Base-by-base conservation (phyloP, 2,329 filamentous ascomycete genomes). In the Pezicula carpinea region DNA sequence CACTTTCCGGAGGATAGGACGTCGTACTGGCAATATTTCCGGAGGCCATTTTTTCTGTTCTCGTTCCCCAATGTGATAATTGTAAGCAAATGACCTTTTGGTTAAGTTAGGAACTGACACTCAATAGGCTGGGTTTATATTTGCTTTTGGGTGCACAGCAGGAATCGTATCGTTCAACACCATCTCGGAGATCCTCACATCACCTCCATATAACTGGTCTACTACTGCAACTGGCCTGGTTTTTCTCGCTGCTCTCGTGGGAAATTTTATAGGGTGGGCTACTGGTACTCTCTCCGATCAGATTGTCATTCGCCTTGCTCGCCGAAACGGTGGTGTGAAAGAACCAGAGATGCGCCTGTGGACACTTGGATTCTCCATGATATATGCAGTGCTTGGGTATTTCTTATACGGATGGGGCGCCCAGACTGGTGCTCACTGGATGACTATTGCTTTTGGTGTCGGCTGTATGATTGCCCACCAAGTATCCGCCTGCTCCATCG, bases 391-490 rank as follows among this genome's bases (percentile, higher is more conserved):
- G 0, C 43, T 65, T 5, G 66, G 67, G 0, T 69, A 69, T 44
- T 61, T 68, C 40, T 53, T 64, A 26, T 70, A 69, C 45, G 66
- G 66, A 38, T 68, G 66, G 66, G 64, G 61, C 14, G 66, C 66
- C 1, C 59, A 64, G 31, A 60, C 7, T 8, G 23, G 23, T 10
- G 23, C 23, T 26, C 23, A 64, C 18, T 69, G 66, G 65, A 59
- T 66, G 35, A 55, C 59, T 2, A 60, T 69, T 23, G 65, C 64
- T 1, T 56, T 69, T 18, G 65, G 61, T 0, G 51, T 68, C 2
- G 66, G 64, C 22, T 64, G 59, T 32, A 64, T 69, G 63, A 69
- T 69, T 40, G 64, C 67, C 6, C 65, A 69, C 32, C 67, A 69
- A 49, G 67, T 70, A 4, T 62, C 60, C 2, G 62, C 65, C 8